These are phyloP conservation scores for Pythium scleroteichum DNA, from an alignment of 352 stramenopile genomes.

Conservation along the genomic window DNA sequence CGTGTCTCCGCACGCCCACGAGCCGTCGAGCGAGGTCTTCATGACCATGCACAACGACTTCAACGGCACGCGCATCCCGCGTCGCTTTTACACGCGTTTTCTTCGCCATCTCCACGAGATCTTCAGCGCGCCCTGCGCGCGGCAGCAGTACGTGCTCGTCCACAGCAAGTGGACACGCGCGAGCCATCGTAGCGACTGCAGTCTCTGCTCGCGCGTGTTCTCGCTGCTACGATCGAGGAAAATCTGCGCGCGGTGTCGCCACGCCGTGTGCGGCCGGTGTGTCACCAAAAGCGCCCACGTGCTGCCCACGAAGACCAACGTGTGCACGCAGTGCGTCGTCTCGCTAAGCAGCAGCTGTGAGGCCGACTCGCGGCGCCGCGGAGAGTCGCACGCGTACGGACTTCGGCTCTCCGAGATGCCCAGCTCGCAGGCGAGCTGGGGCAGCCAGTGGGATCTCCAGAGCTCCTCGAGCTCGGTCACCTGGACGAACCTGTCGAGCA, in stretches of 20 bases:
- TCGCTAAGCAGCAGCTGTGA: too few relatives aligned
- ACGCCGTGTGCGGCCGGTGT: conserved; percentile 14
- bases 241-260: conserved; percentile 3
- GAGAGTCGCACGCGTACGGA: too few relatives aligned
- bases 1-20: conserved; percentile 5
- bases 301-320: too few relatives aligned
- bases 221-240: neutral
- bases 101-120: neutral
- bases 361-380: too few relatives aligned
- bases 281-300: conserved; percentile 1
- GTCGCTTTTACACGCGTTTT: neutral
- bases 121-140: neutral
- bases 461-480: too few relatives aligned
- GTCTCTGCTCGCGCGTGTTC: conserved; percentile 11
- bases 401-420: too few relatives aligned
- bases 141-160: too few relatives aligned
- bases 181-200: conserved; percentile 3
- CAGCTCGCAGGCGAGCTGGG: too few relatives aligned
- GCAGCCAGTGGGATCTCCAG: too few relatives aligned
- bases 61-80: conserved; percentile 13
- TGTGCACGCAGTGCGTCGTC: too few relatives aligned
- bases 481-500: too few relatives aligned
- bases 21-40: conserved; percentile 18
- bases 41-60: conserved; percentile 24
- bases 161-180: too few relatives aligned